A percentile compares a stretch with the other conserved stretches of the same genome.
Conservation (phyloP, 106 monocot species). For the Triglochin maritima region DNA sequence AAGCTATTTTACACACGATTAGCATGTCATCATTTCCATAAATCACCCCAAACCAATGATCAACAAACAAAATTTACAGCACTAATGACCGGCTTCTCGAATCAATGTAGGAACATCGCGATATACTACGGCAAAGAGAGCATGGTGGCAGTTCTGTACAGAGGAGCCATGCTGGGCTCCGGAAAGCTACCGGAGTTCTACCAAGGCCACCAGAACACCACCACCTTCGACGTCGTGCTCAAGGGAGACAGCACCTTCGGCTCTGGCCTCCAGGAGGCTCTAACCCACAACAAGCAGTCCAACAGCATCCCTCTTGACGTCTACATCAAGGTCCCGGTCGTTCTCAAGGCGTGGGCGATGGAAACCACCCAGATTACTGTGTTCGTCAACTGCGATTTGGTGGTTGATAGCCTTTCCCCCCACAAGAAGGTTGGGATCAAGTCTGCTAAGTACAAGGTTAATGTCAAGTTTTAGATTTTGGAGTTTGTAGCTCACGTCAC, state of each 20-base stretch:
- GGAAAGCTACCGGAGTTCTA: conserved; percentile 47
- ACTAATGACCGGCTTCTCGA: too few species aligned
- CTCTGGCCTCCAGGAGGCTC: conserved; percentile 24
- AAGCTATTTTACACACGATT: too few species aligned
- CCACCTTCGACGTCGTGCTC: conserved; percentile 26
- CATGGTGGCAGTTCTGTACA: conserved; percentile 24
- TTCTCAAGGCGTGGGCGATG: conserved; percentile 15
- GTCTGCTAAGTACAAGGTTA: conserved; percentile 32
- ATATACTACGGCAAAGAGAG: conserved; percentile 40
- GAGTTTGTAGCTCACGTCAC: too few species aligned
- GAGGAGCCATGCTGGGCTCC: conserved; percentile 27
- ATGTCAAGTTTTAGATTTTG: conserved; percentile 34
- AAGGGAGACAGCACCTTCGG: conserved; percentile 26
- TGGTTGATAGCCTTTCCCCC: conserved; percentile 44
- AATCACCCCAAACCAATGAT: too few species aligned
- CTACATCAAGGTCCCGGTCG: conserved; percentile 43
- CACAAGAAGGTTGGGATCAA: conserved; percentile 42
- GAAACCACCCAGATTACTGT: conserved; percentile 38
- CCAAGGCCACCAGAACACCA: conserved; percentile 49
- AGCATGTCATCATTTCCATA: too few species aligned
- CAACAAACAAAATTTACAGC: too few species aligned
- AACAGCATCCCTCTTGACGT: conserved; percentile 48
- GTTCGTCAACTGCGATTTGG: conserved; percentile 37
- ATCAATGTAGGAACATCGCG: conserved; percentile 19
- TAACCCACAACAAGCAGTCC: conserved; percentile 21